Percentiles rank a stretch among this genome's conserved stretches.
phyloP scores from a whole-genome alignment of 768 basidiomycete species.

The Dacryopinax spathularia region DNA sequence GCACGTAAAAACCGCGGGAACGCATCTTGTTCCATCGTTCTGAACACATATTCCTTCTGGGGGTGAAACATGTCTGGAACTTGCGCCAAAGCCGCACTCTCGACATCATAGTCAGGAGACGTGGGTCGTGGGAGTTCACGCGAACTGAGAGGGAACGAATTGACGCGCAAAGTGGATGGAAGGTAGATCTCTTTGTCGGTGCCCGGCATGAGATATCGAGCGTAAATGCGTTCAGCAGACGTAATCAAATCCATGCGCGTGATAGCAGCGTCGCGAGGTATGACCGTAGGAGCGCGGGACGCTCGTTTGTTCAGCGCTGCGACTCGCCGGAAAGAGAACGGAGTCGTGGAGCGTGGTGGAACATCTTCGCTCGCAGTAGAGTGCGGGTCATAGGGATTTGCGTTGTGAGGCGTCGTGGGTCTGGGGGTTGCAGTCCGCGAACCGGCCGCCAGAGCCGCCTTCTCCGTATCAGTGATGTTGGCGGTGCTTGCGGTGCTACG shows the following conservation, averaged over 20 bases:
- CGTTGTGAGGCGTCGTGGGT: slow-evolving; percentile 41
- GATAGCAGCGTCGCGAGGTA: slow-evolving; percentile 82
- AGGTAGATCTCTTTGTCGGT: slow-evolving; percentile 98
- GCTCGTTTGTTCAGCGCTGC: slow-evolving; percentile 11
- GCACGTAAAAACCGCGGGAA: slow-evolving; percentile 88
- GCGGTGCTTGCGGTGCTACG: slow-evolving; percentile 72
- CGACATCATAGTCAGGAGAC: slow-evolving; percentile 30
- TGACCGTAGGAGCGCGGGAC: slow-evolving; percentile 66
- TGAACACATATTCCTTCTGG: slow-evolving; percentile 95
- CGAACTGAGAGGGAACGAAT: slow-evolving; percentile 74
- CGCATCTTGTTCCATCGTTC: slow-evolving; percentile 89
- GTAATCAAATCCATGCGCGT: slow-evolving; percentile 77
- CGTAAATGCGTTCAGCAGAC: slow-evolving; percentile 91
- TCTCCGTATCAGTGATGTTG: slow-evolving; percentile 54
- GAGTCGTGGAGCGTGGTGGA: slow-evolving; percentile 8
- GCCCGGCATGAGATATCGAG: slow-evolving; percentile 75
- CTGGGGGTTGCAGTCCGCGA: slow-evolving; percentile 11
- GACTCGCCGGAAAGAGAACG: slow-evolving; percentile 11
- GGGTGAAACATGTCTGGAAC: slow-evolving; percentile 90
- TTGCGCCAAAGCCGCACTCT: slow-evolving; percentile 66
- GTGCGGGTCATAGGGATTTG: slow-evolving; percentile 10
- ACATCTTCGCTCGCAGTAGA: neutral
- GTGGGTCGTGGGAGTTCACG: slow-evolving; percentile 50
- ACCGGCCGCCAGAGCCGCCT: slow-evolving; percentile 39
- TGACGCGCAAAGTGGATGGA: slow-evolving; percentile 80